Base-by-base conservation (phyloP, 805 yeast species). In the Torulaspora indica region DNA sequence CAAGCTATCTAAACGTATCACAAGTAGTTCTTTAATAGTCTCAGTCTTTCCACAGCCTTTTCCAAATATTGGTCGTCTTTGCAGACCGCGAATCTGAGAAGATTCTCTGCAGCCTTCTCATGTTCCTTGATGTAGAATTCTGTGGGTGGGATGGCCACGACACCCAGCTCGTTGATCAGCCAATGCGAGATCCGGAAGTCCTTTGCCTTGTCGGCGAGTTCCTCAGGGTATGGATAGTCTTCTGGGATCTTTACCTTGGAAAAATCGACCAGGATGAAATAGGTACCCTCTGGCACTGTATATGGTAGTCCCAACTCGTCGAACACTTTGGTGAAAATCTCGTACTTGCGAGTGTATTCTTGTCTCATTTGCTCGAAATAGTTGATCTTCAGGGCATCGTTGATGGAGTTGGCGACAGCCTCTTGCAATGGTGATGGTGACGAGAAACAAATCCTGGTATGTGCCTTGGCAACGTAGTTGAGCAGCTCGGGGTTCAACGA, bases 71-170 rank as follows among this genome's bases (percentile, higher is more conserved):
- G 74, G 61, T 93, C 95, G 56, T 85, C 96, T 69, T 93, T 93
- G 74, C 98, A 93, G 14, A 93, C 95, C 12, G 98, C 98, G 64
- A 93, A 90, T 60, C 98, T 80, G 49, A 93, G 71, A 61, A 88
- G 78, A 55, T 86, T 82, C 61, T 90, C 95, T 44, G 91, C 89
- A 13, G 82, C 79, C 44, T 77, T 71, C 25, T 85, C 89, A 52
- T 84, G 80, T 47, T 77, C 80, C 8, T 79, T 76, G 35, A 81
- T 75, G 57, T 86, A 79, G 60, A 93, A 93, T 66, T 91, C 98
- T n/a, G 96, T 84, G 23, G 98, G 98, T 8, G 98, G 98, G 52
- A 93, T 93, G 3, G 95, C 84, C 15, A 93, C 98, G 32, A 93
- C 95, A 8, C 98, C 98, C 46, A 91, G 64, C 61, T 89, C 95